These are phyloP conservation scores for Zea luxurians DNA, from an alignment of 176 grass and related monocot species.

Conservation along the genomic window DNA sequence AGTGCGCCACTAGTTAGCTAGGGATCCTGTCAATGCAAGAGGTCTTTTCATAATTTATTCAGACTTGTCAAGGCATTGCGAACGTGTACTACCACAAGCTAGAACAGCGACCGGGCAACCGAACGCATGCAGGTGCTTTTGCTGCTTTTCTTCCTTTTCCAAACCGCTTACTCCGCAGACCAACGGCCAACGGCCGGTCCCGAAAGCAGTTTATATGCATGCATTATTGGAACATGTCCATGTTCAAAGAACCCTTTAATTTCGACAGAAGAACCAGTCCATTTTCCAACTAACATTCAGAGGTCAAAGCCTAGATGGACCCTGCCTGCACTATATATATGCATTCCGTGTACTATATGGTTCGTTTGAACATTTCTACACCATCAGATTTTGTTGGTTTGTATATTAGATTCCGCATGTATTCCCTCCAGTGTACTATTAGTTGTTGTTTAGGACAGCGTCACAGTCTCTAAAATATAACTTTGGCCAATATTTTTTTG, in stretches of 20 bases:
- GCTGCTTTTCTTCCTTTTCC: not conserved
- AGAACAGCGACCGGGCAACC: constrained; percentile 27
- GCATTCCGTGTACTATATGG: too few species aligned
- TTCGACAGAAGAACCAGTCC: not conserved
- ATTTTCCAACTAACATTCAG: not conserved
- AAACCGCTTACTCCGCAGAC: not conserved
- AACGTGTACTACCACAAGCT: constrained; percentile 18
- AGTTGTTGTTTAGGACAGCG: too few species aligned
- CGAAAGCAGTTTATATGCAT: not conserved
- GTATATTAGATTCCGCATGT: too few species aligned
- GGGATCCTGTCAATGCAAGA: not conserved
- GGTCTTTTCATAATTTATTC: constrained; percentile 4
- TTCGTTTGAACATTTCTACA: too few species aligned
- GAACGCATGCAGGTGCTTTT: constrained; percentile 26
- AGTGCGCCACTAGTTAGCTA: too few species aligned
- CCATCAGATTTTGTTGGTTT: too few species aligned
- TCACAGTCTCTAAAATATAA: too few species aligned
- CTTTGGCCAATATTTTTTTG: too few species aligned
- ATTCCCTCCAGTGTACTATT: too few species aligned
- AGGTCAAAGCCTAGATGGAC: constrained; percentile 32
- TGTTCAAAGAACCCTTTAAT: constrained; percentile 21
- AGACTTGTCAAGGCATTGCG: not conserved
- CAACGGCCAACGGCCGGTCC: constrained; percentile 23
- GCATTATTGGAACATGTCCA: not conserved
- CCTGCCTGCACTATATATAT: not conserved